Evolutionary conservation across 2,329 filamentous ascomycete species (phyloP).

Genomic region (Fusarium pseudograminearum): DNA sequence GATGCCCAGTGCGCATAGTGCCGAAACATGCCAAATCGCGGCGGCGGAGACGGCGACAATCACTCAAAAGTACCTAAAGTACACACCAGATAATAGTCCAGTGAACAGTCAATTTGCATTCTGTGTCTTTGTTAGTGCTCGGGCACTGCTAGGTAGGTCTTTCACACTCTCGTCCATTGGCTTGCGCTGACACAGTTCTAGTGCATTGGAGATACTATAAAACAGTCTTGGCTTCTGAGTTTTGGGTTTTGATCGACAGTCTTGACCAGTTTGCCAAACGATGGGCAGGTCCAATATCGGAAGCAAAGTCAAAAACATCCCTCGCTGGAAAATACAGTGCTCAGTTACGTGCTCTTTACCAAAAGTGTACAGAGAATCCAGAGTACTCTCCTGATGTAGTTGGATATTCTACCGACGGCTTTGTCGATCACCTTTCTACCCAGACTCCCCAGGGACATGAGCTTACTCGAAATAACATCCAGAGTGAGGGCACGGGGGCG

Average conservation of each 20-base stretch:
- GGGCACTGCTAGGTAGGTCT: slow-evolving; percentile 53
- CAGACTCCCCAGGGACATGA: neutral
- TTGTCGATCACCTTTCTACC: neutral
- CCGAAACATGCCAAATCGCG: slow-evolving; percentile 62
- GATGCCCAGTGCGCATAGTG: slow-evolving; percentile 59
- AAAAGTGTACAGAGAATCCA: slow-evolving; percentile 10
- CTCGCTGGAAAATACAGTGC: slow-evolving; percentile 22
- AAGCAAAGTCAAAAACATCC: neutral
- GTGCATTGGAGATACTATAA: slow-evolving; percentile 41
- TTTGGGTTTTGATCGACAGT: slow-evolving; percentile 47
- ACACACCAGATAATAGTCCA: slow-evolving; percentile 44
- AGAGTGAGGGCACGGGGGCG: accelerated
- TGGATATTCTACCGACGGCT: slow-evolving; percentile 33
- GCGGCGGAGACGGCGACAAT: slow-evolving; percentile 61
- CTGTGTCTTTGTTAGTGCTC: slow-evolving; percentile 60
- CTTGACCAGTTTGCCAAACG: slow-evolving; percentile 50
- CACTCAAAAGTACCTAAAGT: slow-evolving; percentile 58
- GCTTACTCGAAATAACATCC: accelerated
- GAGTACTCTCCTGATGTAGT: slow-evolving; percentile 24
- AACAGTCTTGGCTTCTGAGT: slow-evolving; percentile 39
- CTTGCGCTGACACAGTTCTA: neutral
- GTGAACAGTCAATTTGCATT: slow-evolving; percentile 57
- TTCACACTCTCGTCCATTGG: accelerated
- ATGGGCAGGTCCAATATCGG: slow-evolving; percentile 40
- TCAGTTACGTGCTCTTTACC: slow-evolving; percentile 18